Evolutionary conservation across 2,329 filamentous ascomycete genomes (phyloP).

Genomic region (Cephalotrichum gorgonifer): DNA sequence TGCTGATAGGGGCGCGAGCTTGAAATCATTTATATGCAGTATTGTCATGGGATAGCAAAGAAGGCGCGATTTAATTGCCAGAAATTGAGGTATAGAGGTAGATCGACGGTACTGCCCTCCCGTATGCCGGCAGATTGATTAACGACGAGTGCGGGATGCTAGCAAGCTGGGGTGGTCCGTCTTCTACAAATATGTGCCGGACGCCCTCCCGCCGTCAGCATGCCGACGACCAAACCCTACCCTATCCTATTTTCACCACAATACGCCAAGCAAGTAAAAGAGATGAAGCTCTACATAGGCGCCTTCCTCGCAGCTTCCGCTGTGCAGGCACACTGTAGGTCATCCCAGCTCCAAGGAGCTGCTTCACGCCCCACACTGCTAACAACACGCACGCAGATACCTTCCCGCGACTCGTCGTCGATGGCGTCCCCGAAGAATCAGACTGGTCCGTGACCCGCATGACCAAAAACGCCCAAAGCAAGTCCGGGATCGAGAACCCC

Average conservation of each 20-base stretch:
- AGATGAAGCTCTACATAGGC: slow-evolving; percentile 12
- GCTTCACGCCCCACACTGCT: neutral
- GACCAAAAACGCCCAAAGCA: slow-evolving; percentile 24
- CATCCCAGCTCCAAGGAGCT: neutral
- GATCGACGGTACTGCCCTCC: neutral
- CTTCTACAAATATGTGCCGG: neutral
- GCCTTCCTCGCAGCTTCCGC: slow-evolving; percentile 12
- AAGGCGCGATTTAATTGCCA: neutral
- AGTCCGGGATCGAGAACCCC: slow-evolving; percentile 21
- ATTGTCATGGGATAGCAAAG: neutral
- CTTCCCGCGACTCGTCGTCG: slow-evolving; percentile 22
- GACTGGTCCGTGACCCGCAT: slow-evolving; percentile 24
- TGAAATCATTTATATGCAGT: neutral
- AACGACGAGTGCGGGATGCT: no score
- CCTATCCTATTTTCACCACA: neutral
- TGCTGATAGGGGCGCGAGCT: neutral
- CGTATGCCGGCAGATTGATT: neutral
- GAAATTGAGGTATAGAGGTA: neutral
- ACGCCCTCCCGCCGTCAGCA: neutral
- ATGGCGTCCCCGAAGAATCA: slow-evolving; percentile 19
- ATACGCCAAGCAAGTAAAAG: slow-evolving; percentile 1
- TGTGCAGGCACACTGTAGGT: slow-evolving; percentile 15
- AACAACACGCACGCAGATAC: slow-evolving; percentile 15
- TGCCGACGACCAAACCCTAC: neutral
- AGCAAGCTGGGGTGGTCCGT: no score